These are phyloP conservation scores for Lodderomyces metapsilosis DNA, from an alignment of 1,139 yeast species.

Conservation along the genomic window DNA sequence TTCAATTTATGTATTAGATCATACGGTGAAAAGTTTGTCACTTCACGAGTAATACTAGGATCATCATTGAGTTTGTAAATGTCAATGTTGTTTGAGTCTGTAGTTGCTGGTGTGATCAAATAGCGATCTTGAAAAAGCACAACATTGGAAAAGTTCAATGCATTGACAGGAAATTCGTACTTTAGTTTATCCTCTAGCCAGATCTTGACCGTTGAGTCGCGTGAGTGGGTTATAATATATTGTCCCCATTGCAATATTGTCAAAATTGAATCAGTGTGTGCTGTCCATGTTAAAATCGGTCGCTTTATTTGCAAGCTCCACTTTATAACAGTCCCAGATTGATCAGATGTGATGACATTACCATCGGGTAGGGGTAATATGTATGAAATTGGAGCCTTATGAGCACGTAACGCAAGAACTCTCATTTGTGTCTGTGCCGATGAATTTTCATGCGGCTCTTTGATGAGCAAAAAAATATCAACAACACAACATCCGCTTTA, in stretches of 20 bases:
- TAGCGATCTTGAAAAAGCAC: conserved; percentile 23
- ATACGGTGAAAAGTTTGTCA: conserved; percentile 26
- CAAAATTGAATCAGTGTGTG: conserved; percentile 46
- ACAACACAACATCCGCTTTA: neutral
- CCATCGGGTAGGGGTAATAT: conserved; percentile 3
- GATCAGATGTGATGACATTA: conserved; percentile 7
- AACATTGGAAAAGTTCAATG: conserved; percentile 57
- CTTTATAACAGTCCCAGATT: conserved; percentile 43
- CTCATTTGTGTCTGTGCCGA: conserved; percentile 7
- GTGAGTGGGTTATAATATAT: conserved; percentile 49
- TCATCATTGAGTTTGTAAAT: conserved; percentile 33
- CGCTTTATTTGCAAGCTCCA: conserved; percentile 51
- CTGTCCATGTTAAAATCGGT: conserved; percentile 47
- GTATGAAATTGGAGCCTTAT: conserved; percentile 10
- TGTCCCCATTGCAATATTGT: conserved; percentile 40
- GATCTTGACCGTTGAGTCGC: conserved; percentile 50
- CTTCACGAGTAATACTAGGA: conserved; percentile 22
- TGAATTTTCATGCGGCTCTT: neutral
- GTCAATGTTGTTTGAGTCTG: conserved; percentile 54
- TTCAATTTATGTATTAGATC: conserved; percentile 13
- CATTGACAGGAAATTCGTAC: conserved; percentile 45
- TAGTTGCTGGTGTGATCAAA: conserved; percentile 52
- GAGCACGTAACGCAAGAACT: conserved; percentile 11
- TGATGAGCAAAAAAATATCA: conserved; percentile 4
- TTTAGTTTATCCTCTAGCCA: conserved; percentile 33